Percentiles rank a stretch among this genome's conserved stretches.
These are phyloP conservation scores for Nidularia pulvinata DNA, from an alignment of 768 basidiomycete genomes.

Conservation along the genomic window DNA sequence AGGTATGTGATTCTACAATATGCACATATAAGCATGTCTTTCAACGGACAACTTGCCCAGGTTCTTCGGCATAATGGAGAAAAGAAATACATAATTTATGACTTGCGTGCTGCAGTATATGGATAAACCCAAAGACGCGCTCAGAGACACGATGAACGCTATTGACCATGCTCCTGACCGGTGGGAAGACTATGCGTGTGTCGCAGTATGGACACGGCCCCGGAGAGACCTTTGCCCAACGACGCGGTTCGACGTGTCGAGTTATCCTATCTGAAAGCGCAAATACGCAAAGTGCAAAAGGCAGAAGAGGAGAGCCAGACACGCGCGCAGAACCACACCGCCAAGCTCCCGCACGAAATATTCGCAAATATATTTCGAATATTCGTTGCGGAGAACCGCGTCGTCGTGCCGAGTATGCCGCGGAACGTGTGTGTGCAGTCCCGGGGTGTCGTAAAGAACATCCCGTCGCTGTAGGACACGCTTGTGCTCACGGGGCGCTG, in stretches of 20 bases:
- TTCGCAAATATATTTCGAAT: slow-evolving; percentile 52
- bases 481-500: slow-evolving; percentile 49
- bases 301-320: slow-evolving; percentile 17
- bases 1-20: slow-evolving; percentile 31
- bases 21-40: no score
- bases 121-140: slow-evolving; percentile 58
- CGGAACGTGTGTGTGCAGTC: slow-evolving; percentile 65
- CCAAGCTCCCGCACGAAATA: slow-evolving; percentile 69
- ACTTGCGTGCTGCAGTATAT: slow-evolving; percentile 77
- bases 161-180: slow-evolving; percentile 67
- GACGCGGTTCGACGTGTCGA: slow-evolving; percentile 44
- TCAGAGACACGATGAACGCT: slow-evolving; percentile 66
- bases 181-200: slow-evolving; percentile 80
- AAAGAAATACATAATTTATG: slow-evolving; percentile 52
- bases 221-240: slow-evolving; percentile 44
- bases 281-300: slow-evolving; percentile 20
- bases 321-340: slow-evolving; percentile 47
- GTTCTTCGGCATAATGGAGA: slow-evolving; percentile 44
- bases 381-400: slow-evolving; percentile 35
- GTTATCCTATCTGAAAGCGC: slow-evolving; percentile 39
- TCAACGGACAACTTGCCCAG: slow-evolving; percentile 24
- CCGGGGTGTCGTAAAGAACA: slow-evolving; percentile 50
- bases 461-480: slow-evolving; percentile 58
- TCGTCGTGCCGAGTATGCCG: slow-evolving; percentile 39
- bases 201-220: slow-evolving; percentile 55